Conservation (phyloP, 2,329 filamentous ascomycete genomes). For the Epichloe baconii region DNA sequence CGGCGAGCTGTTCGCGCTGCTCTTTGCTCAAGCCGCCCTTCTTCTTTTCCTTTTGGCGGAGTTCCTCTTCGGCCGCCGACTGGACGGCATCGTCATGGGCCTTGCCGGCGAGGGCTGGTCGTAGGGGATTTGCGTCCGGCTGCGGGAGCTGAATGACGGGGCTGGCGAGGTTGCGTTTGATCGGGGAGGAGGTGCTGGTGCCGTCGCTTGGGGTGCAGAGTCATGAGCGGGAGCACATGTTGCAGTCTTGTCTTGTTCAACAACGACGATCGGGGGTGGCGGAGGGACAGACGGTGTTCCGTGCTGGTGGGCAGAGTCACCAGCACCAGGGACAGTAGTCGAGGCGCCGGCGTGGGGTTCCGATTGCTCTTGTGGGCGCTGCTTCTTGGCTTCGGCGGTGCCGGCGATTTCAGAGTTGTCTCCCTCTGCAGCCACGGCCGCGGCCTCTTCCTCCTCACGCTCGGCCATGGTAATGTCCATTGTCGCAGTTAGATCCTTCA, state of each 20-base stretch:
- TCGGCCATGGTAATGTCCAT: conserved; percentile 96
- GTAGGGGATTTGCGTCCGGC: conserved; percentile 49
- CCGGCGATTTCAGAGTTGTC: conserved; percentile 41
- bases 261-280: conserved; percentile 26
- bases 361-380: conserved; percentile 34
- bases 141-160: conserved; percentile 29
- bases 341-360: conserved; percentile 1
- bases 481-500: conserved; percentile 95
- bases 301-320: conserved; percentile 14
- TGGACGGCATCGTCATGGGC: conserved; percentile 54
- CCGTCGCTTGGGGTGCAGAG: conserved; percentile 5
- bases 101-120: conserved; percentile 78
- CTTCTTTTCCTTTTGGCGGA: conserved; percentile 56
- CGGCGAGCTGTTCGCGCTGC: conserved; percentile 81
- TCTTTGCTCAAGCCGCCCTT: conserved; percentile 79
- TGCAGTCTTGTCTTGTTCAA: conserved; percentile 24
- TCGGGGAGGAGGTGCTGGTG: conserved; percentile 17
- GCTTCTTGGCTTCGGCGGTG: conserved; percentile 41
- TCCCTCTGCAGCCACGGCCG: conserved; percentile 14
- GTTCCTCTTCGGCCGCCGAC: conserved; percentile 49
- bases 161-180: conserved; percentile 26
- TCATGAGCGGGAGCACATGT: conserved; percentile 9
- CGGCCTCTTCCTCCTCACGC: conserved; percentile 42
- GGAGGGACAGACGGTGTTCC: not conserved
- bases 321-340: conserved; percentile 13